Base-by-base conservation (phyloP, 495 filamentous ascomycete species). In the Glarea lozoyensis region DNA sequence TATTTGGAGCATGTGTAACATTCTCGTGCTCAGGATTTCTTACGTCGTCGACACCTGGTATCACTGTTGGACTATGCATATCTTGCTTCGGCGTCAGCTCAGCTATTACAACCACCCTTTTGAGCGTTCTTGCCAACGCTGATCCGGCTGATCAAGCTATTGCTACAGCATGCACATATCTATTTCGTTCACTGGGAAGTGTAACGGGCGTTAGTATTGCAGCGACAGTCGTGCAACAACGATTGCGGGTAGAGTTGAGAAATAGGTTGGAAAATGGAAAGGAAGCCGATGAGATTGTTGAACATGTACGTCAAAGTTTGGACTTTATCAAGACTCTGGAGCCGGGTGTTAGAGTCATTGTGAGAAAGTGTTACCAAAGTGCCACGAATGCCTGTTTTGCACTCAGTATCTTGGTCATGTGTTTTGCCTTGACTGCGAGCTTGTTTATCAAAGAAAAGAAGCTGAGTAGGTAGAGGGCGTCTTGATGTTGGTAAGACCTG, bases 161-260 rank as follows among this genome's bases (percentile, higher is more conserved):
- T 2, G 81, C 80, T 2, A 89, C 86, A 10, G 88, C 88, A 1
- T 88, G 84, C 58, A 85, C 78, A 1, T 94, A 93, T 58, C 73
- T 93, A 2, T 94, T 94, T 69, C 79, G 88, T 3, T 81, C 82
- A 3, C 65, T 93, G 9, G 88, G 88, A n/a, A 79, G 76, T 3
- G 79, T 86, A 7, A 70, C 85, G 15, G 85, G 86, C 7, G 60
- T 93, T 27, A 81, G 81, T 17, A 56, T 86, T 18, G 71, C 77
- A 11, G 75, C 84, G 0, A 88, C 82, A 2, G 69, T 87, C 12
- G 72, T 87, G 13, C 88, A 94, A 56, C 79, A 84, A 46, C 65
- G 67, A 10, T 65, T 94, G 17, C 70, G 84, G 4, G 61, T 55
- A 2, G 65, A 73, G 24, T 64, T 93, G n/a, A 59, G 62, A 16